Percentiles rank a stretch among this genome's conserved stretches.
Evolutionary conservation across 139 green algal species (phyloP).

Genomic region (Tetradesmus lagerheimii): DNA sequence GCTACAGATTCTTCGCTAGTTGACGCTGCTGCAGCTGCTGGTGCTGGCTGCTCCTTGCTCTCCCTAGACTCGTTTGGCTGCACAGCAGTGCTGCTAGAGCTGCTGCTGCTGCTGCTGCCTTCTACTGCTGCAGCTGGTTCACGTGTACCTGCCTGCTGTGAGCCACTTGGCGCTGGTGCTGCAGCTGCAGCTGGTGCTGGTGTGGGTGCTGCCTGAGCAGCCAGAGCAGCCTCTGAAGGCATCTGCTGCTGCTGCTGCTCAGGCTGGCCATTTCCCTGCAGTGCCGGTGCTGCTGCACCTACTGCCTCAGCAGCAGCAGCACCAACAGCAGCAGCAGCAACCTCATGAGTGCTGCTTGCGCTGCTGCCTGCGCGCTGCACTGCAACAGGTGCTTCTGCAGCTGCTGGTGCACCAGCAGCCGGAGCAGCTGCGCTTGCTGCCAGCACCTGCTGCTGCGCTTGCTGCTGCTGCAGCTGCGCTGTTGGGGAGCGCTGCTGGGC

Average conservation of each 20-base stretch:
- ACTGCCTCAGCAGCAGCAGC: neutral
- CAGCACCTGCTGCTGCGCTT: neutral
- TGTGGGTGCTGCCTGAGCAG: neutral
- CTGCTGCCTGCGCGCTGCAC: neutral
- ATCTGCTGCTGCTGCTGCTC: constrained; percentile 11
- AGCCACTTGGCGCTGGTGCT: neutral
- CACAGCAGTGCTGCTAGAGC: neutral
- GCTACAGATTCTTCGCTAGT: neutral
- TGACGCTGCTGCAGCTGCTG: constrained; percentile 14
- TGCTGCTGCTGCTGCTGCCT: neutral
- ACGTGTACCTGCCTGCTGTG: neutral
- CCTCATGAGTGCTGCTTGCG: neutral
- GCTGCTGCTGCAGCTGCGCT: neutral
- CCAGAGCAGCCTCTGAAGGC: neutral
- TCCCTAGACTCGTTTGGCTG: neutral
- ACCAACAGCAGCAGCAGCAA: neutral
- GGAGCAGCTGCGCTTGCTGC: constrained; percentile 11
- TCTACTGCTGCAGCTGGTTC: neutral
- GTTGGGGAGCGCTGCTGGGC: neutral
- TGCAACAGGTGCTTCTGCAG: constrained; percentile 13
- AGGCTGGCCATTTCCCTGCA: neutral
- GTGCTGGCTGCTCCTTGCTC: neutral
- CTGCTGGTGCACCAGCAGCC: neutral
- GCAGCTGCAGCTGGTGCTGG: neutral
- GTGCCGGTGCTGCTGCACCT: neutral